Evolutionary conservation across 129 eudicot species (phyloP), one percentile per base, ranked within the genome.

Genomic region (Flaveria ramosissima): DNA sequence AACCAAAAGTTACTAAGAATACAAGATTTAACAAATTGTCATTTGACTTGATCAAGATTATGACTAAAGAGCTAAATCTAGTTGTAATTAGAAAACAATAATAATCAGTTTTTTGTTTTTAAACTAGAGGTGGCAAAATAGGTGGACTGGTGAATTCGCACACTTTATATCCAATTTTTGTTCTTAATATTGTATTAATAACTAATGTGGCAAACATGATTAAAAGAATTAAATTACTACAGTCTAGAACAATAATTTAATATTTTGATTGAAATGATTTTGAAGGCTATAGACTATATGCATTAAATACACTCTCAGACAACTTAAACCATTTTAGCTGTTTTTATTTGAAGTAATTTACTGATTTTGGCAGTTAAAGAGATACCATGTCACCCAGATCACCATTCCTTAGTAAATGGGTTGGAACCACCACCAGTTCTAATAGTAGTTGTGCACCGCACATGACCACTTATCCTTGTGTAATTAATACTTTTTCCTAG

Each of bases 71-170:
- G 6, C 16, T 11, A 60, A 23, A 21, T 36, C 67, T 24, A 60
- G 67, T 60, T 24, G 41, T 12, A 60, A n/a, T 3, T 24, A n/a
- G 15, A 21, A 60, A 21, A 23, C 15, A 27, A 11, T 23, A 11
- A 24, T 13, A 60, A 24, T 24, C n/a, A n/a, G n/a, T n/a, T n/a
- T n/a, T n/a, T n/a, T n/a, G n/a, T 17, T 41, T 14, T 60, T 60
- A 60, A 60, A 14, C 10, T 60, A 60, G 67, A 60, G 67, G 67
- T 60, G 3, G 67, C n/a, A 60, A 60, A 60, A 23, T 60, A 17
- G 17, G 36, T 36, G 67, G n/a, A 23, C n/a, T 7, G 27, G 15
- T 13, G 55, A 50, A 4, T 50, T 50, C 6, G 55, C 55, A 50
- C 7, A 15, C 55, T 50, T 1, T 14, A 50, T 15, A 50, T 50